A percentile compares a stretch with the other conserved stretches of the same genome.
Evolutionary conservation across 129 eudicot genomes (phyloP).

Genomic region (Lonicera japonica): DNA sequence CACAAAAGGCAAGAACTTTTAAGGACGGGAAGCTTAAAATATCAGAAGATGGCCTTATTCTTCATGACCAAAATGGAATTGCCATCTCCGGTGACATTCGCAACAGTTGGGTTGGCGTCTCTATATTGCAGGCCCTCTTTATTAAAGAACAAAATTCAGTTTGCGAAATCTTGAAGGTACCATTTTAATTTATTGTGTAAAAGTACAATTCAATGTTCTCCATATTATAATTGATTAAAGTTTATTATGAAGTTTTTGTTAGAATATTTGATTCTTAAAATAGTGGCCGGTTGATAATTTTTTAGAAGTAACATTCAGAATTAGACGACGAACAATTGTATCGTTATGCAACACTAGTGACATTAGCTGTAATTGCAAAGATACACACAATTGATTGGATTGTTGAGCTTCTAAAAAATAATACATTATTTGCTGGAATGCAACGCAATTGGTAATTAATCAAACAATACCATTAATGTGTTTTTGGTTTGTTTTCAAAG

Average conservation of each 20-base stretch:
- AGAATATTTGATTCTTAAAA: too few relatives aligned
- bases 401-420: conserved; percentile 47
- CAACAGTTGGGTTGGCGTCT: conserved; percentile 49
- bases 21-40: conserved; percentile 53
- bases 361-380: conserved; percentile 52
- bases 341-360: conserved; percentile 44
- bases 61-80: conserved; percentile 22
- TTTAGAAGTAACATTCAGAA: conserved; percentile 27
- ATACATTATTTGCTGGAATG: conserved; percentile 48
- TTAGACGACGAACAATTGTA: conserved; percentile 37
- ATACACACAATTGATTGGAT: conserved; percentile 65
- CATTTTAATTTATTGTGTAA: not conserved
- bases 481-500: too few relatives aligned
- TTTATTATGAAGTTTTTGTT: too few relatives aligned
- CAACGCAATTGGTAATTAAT: conserved; percentile 34
- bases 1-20: conserved; percentile 30
- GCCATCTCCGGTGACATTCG: conserved; percentile 37
- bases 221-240: too few relatives aligned
- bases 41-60: conserved; percentile 37
- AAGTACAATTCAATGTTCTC: too few relatives aligned
- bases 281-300: not conserved
- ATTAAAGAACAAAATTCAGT: conserved; percentile 43
- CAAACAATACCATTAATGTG: too few relatives aligned
- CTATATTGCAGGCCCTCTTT: conserved; percentile 43
- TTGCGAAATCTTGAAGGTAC: conserved; percentile 44